Evolutionary conservation across 192 early-diverging fungal genomes (phyloP).

Genomic region (Linnemannia elongata): DNA sequence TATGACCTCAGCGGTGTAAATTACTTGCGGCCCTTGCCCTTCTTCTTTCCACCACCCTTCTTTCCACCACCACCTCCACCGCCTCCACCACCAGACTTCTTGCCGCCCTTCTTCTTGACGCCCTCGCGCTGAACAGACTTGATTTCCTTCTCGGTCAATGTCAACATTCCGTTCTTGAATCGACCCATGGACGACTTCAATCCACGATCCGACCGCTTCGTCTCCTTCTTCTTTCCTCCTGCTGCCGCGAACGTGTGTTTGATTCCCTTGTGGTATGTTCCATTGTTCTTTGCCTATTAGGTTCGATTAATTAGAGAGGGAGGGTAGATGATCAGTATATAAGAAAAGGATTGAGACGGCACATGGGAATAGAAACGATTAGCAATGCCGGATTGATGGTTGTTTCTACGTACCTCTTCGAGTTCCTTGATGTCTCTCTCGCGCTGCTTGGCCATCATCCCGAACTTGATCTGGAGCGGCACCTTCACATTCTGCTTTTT

Average conservation of each 20-base stretch:
- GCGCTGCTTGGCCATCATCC: constrained; percentile 54
- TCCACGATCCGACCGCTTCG: constrained; percentile 39
- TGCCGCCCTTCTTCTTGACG: constrained; percentile 45
- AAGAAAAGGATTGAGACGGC: not conserved
- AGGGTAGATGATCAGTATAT: not conserved
- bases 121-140: constrained; percentile 51
- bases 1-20: not conserved
- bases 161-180: constrained; percentile 50
- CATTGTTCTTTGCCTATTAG: constrained; percentile 51
- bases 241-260: constrained; percentile 54
- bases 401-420: constrained; percentile 51
- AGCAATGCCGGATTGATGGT: not conserved
- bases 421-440: constrained; percentile 51
- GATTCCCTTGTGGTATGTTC: constrained; percentile 53
- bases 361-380: not conserved
- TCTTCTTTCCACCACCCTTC: constrained; percentile 41
- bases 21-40: constrained; percentile 49
- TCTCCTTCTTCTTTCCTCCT: constrained; percentile 55
- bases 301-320: not conserved
- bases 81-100: constrained; percentile 32
- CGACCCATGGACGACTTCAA: constrained; percentile 55
- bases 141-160: constrained; percentile 40
- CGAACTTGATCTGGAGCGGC: constrained; percentile 38
- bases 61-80: constrained; percentile 16
- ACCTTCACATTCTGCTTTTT: constrained; percentile 46